Evolutionary conservation across 257 asterid genomes (phyloP).

Genomic region (Cordia subcordata): DNA sequence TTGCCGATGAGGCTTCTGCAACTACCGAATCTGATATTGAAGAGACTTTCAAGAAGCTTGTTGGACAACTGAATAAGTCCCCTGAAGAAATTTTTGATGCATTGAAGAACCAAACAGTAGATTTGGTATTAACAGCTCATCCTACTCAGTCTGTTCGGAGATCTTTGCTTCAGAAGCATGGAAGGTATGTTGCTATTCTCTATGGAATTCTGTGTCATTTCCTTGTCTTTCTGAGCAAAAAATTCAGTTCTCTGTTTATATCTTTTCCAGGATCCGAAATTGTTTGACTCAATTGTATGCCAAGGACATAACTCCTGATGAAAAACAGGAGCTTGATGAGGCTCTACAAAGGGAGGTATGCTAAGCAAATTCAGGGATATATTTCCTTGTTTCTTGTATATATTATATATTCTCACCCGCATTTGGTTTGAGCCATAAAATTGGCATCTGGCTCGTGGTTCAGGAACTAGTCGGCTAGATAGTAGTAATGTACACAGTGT

Average conservation of each 20-base stretch:
- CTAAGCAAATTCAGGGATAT: not conserved
- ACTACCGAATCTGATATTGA: constrained; percentile 90
- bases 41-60: constrained; percentile 85
- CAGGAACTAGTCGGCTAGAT: no score
- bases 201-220: not conserved
- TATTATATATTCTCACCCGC: not conserved
- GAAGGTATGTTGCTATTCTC: constrained; percentile 44
- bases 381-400: not conserved
- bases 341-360: constrained; percentile 91
- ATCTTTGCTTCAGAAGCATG: constrained; percentile 94
- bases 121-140: constrained; percentile 84
- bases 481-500: no score
- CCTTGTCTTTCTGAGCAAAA: not conserved
- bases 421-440: no score
- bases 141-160: constrained; percentile 96
- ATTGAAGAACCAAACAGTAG: constrained; percentile 85
- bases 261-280: constrained; percentile 57
- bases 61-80: constrained; percentile 71
- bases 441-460: no score
- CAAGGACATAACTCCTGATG: constrained; percentile 87
- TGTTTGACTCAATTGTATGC: constrained; percentile 79
- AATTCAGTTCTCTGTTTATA: not conserved
- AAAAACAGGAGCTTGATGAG: constrained; percentile 94
- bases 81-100: constrained; percentile 84
- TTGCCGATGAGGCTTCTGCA: constrained; percentile 90